Evolutionary conservation across 306 rosid species (phyloP).

Genomic region (Vigna mungo): DNA sequence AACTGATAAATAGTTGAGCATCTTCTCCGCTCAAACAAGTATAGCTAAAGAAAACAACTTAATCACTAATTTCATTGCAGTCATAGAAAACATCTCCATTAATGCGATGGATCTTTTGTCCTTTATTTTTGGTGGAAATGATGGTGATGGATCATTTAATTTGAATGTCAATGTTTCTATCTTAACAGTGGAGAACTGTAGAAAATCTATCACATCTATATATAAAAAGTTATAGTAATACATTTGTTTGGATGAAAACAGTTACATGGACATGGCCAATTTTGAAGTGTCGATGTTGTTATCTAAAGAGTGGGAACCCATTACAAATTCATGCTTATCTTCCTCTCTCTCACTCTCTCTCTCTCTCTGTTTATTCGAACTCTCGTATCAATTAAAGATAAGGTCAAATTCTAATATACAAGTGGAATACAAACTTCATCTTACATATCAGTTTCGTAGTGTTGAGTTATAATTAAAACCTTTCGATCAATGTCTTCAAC

Average conservation of each 20-base stretch:
- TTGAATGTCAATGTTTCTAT: conserved; percentile 18
- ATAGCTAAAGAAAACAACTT: too few species aligned
- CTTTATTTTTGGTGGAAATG: conserved; percentile 8
- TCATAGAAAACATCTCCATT: background rate
- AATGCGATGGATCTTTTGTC: conserved; percentile 33
- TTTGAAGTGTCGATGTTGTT: too few species aligned
- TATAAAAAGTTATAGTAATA: background rate
- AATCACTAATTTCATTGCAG: conserved; percentile 14
- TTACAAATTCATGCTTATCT: background rate
- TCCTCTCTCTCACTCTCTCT: too few species aligned
- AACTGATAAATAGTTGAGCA: background rate
- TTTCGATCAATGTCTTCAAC: too few species aligned
- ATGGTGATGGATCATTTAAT: conserved; percentile 13
- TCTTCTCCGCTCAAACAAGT: too few species aligned
- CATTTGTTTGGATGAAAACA: background rate
- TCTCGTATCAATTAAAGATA: too few species aligned
- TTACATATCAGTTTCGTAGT: too few species aligned
- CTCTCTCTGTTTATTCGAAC: too few species aligned
- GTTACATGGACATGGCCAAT: background rate
- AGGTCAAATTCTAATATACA: too few species aligned
- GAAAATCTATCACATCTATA: conserved; percentile 9
- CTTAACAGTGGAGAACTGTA: conserved; percentile 13
- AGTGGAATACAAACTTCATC: too few species aligned
- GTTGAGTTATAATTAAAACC: too few species aligned
- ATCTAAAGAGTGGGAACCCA: too few species aligned